Evolutionary conservation across 208 protist species (phyloP).

Genomic region (Acanthamoeba royreba): DNA sequence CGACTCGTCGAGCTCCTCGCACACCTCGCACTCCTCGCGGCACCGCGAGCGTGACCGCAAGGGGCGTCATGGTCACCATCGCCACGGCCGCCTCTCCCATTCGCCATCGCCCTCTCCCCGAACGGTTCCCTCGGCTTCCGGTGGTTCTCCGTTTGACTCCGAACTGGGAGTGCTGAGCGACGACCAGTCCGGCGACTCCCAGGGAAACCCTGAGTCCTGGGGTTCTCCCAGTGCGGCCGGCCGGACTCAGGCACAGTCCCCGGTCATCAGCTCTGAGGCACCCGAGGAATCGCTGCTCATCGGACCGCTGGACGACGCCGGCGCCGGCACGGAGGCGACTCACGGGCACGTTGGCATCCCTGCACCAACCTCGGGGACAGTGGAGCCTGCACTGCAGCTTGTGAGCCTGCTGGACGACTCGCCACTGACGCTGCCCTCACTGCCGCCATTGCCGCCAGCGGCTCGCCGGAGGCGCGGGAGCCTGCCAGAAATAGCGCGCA

Average conservation of each 20-base stretch:
- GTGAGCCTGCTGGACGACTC: not conserved
- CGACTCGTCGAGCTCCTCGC: not conserved
- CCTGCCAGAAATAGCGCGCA: not conserved
- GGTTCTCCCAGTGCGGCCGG: not conserved
- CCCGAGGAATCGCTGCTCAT: not conserved
- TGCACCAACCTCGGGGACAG: not conserved
- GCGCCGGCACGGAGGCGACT: too few species aligned
- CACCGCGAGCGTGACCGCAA: not conserved
- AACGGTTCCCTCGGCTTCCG: not conserved
- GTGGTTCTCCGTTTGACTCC: not conserved
- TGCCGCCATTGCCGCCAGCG: not conserved
- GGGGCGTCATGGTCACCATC: not conserved
- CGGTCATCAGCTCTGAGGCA: not conserved
- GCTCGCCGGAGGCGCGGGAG: not conserved
- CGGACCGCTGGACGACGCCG: not conserved
- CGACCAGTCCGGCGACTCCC: too few species aligned
- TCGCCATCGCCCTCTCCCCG: not conserved
- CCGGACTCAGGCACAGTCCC: too few species aligned
- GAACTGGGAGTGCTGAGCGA: not conserved
- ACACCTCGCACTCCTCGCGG: not conserved
- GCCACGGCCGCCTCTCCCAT: not conserved
- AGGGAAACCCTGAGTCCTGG: not conserved
- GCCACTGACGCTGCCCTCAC: not conserved
- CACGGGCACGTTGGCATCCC: not conserved
- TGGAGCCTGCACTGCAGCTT: too few species aligned